A percentile compares a stretch with the other conserved stretches of the same genome.
phyloP scores from a whole-genome alignment of 805 yeast species.

The Priceomyces medius region DNA sequence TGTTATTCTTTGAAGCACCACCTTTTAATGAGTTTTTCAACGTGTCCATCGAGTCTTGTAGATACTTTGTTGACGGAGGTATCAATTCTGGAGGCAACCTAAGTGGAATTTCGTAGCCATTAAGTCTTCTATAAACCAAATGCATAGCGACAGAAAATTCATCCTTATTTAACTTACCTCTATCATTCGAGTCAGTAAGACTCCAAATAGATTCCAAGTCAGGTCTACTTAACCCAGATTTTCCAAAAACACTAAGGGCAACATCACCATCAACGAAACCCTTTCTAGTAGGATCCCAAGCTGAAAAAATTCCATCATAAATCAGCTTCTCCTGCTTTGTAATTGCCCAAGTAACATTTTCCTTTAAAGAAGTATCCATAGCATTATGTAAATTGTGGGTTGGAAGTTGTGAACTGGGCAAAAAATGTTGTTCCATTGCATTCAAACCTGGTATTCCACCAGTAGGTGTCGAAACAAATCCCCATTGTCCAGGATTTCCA shows the following conservation, averaged over 20 bases:
- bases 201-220: slow-evolving; percentile 93
- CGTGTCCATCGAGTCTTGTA: slow-evolving; percentile 67
- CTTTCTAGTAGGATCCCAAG: slow-evolving; percentile 70
- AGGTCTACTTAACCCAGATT: slow-evolving; percentile 81
- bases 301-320: slow-evolving; percentile 82
- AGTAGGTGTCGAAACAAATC: slow-evolving; percentile 66
- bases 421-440: slow-evolving; percentile 63
- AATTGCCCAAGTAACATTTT: slow-evolving; percentile 76
- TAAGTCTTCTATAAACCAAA: slow-evolving; percentile 83
- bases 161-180: slow-evolving; percentile 81
- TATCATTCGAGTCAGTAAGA: slow-evolving; percentile 75
- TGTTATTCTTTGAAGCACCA: slow-evolving; percentile 16
- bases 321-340: slow-evolving; percentile 83
- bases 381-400: slow-evolving; percentile 39
- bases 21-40: slow-evolving; percentile 64
- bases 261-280: slow-evolving; percentile 78
- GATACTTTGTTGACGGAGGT: slow-evolving; percentile 78
- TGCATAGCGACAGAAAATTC: slow-evolving; percentile 98
- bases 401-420: slow-evolving; percentile 49
- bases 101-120: slow-evolving; percentile 82
- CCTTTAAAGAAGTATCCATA: slow-evolving; percentile 44
- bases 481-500: slow-evolving; percentile 80
- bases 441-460: slow-evolving; percentile 72
- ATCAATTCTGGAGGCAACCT: slow-evolving; percentile 83
- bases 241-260: slow-evolving; percentile 84